These are phyloP conservation scores for Chalciporus sp. DNA, from an alignment of 1,284 basidiomycete genomes.

Conservation along the genomic window DNA sequence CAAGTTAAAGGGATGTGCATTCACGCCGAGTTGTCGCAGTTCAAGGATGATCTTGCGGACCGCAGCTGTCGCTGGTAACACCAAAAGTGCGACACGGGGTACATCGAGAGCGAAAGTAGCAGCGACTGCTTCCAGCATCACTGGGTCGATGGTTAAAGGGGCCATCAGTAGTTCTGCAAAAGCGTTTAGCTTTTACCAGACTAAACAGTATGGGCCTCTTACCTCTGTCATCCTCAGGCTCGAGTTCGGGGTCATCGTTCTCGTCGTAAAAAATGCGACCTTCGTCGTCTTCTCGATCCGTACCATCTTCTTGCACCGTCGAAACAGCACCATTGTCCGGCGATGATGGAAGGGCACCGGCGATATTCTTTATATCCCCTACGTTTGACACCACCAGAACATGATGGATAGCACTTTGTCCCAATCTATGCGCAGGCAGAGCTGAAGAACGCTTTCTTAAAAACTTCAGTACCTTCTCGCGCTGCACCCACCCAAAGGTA, in stretches of 20 bases:
- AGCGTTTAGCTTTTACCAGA: conserved; percentile 8
- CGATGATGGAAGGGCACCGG: conserved; percentile 27
- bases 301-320: background rate
- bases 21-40: conserved; percentile 63
- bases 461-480: conserved; percentile 49
- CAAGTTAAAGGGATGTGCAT: conserved; percentile 64
- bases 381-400: conserved; percentile 60
- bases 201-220: conserved; percentile 1
- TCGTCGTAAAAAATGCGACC: conserved; percentile 21
- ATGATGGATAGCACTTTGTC: conserved; percentile 51
- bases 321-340: background rate
- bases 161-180: conserved; percentile 46
- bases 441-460: conserved; percentile 33
- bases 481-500: conserved; percentile 58
- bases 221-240: conserved; percentile 29
- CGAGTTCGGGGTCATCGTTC: conserved; percentile 25
- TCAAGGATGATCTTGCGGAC: conserved; percentile 65
- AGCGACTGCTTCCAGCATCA: conserved; percentile 66
- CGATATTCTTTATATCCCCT: conserved; percentile 53
- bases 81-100: conserved; percentile 63
- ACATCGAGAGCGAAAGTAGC: conserved; percentile 73
- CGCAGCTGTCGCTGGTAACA: conserved; percentile 60
- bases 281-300: conserved; percentile 14
- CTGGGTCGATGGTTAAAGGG: conserved; percentile 54
- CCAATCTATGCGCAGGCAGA: conserved; percentile 26